Evolutionary conservation across 371 early-diverging fungal genomes (phyloP).

Genomic region (Mucor plumbeus): DNA sequence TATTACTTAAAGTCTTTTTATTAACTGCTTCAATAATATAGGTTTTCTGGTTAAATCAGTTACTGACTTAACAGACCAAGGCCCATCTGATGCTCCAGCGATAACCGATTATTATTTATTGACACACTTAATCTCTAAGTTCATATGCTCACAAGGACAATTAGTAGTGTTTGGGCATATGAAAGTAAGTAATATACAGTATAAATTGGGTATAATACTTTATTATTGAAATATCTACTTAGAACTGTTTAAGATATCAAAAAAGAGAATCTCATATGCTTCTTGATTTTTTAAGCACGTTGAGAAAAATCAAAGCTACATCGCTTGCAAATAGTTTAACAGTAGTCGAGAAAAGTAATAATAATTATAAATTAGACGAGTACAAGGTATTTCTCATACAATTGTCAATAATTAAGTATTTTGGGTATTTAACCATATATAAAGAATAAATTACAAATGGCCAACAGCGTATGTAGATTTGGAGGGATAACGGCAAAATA

Average conservation of each 20-base stretch:
- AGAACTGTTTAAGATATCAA: not conserved
- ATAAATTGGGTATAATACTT: not conserved
- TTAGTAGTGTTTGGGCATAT: slow-evolving; percentile 6
- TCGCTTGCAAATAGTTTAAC: not conserved
- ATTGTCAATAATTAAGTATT: not conserved
- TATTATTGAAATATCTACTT: not conserved
- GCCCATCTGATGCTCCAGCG: not conserved
- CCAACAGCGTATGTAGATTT: not conserved
- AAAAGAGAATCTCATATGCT: not conserved
- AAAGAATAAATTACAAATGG: not conserved
- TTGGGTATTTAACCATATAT: not conserved
- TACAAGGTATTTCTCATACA: not conserved
- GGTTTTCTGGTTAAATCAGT: not conserved
- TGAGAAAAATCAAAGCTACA: not conserved
- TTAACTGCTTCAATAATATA: not conserved
- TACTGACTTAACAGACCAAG: not conserved
- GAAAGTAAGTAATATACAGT: not conserved
- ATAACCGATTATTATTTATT: slow-evolving; percentile 9
- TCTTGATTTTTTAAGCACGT: not conserved
- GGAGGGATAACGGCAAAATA: not conserved
- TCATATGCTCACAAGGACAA: slow-evolving; percentile 7
- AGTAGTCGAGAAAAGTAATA: not conserved
- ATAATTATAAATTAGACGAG: not conserved
- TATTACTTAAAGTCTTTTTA: not conserved
- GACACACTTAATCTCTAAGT: not conserved